phyloP scores from a whole-genome alignment of 495 filamentous ascomycete species.

The Margaritispora aquatica region DNA sequence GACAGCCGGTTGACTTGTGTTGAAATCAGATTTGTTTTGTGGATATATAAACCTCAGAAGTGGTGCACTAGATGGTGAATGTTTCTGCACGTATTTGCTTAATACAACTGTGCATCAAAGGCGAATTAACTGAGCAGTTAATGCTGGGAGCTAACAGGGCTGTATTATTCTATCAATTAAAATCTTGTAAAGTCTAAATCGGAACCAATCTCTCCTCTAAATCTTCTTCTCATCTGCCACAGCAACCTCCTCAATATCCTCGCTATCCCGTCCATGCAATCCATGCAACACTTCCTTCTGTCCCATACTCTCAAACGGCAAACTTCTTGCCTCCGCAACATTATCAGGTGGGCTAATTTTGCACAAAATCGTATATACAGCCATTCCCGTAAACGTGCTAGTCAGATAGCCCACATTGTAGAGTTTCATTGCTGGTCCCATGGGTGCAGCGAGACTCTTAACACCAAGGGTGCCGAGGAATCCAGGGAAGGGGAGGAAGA shows the following conservation, averaged over 20 bases:
- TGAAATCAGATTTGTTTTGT: too few relatives aligned
- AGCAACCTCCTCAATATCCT: neutral
- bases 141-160: too few relatives aligned
- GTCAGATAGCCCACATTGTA: constrained; percentile 5
- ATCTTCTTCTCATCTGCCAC: constrained; percentile 2
- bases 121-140: too few relatives aligned
- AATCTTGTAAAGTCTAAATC: neutral
- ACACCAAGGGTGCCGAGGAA: constrained; percentile 25
- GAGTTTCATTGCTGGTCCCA: constrained; percentile 20
- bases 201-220: neutral
- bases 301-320: constrained; percentile 4
- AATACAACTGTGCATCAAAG: too few relatives aligned
- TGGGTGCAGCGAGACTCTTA: constrained; percentile 6
- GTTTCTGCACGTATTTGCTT: too few relatives aligned
- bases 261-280: neutral
- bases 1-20: too few relatives aligned
- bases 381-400: neutral
- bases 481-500: constrained; percentile 13
- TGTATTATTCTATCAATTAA: too few relatives aligned
- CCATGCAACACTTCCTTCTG: constrained; percentile 3
- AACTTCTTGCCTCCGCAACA: constrained; percentile 1
- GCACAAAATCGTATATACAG: constrained; percentile 1
- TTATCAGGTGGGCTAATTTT: constrained; percentile 4
- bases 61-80: too few relatives aligned
- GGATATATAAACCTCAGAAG: too few relatives aligned